Evolutionary conservation across 495 filamentous ascomycete species (phyloP).

Genomic region (Schizothecium vesticola): DNA sequence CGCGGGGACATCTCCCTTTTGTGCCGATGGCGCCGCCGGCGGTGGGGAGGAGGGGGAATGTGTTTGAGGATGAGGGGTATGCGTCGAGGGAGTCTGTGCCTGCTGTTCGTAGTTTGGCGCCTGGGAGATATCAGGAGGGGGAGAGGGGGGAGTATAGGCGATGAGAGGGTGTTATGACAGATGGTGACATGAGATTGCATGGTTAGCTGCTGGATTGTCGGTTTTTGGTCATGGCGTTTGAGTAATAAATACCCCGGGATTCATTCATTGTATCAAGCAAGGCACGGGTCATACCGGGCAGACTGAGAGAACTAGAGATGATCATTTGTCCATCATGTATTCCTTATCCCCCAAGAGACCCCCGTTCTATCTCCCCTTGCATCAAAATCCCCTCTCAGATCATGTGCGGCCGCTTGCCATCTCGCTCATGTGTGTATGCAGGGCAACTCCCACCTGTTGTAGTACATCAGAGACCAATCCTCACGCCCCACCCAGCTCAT

Average conservation of each 20-base stretch:
- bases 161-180: neutral
- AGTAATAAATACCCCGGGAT: neutral
- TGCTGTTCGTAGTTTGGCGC: neutral
- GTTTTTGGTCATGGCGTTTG: neutral
- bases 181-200: too few species aligned
- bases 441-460: neutral
- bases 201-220: too few species aligned
- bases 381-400: neutral
- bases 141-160: neutral
- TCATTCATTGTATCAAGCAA: neutral
- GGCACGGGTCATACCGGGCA: too few species aligned
- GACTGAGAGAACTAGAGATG: neutral
- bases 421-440: neutral
- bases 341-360: neutral
- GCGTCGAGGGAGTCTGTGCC: neutral
- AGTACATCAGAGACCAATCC: neutral
- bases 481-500: constrained; percentile 13
- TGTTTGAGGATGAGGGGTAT: neutral
- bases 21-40: neutral
- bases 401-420: neutral
- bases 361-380: neutral
- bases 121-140: neutral
- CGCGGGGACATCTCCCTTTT: neutral
- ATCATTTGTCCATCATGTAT: neutral
- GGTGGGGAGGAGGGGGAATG: neutral